A percentile compares a stretch with the other conserved stretches of the same genome.
phyloP scores from a whole-genome alignment of 345 rosid species.

The Brassica juncea region DNA sequence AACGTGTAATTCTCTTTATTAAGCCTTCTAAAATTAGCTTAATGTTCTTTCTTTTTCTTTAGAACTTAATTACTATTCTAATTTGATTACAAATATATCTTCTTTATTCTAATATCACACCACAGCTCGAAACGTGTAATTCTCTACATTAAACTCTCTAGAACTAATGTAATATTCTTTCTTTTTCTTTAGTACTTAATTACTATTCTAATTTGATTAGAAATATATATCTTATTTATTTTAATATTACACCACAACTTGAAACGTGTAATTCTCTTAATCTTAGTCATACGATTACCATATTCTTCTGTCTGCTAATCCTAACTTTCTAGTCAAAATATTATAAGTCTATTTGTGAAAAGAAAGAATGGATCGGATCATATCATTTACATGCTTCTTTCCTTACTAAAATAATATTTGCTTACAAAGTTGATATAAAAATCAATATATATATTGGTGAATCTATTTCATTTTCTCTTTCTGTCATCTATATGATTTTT shows the following conservation, averaged over 20 bases:
- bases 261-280: slow-evolving; percentile 37
- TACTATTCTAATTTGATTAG: slow-evolving; percentile 17
- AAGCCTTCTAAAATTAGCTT: slow-evolving; percentile 26
- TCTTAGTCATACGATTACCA: slow-evolving; percentile 20
- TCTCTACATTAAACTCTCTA: slow-evolving; percentile 9
- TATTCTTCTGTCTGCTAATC: slow-evolving; percentile 30
- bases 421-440: neutral
- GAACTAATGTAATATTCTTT: neutral
- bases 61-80: slow-evolving; percentile 11
- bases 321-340: slow-evolving; percentile 30
- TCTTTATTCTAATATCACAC: slow-evolving; percentile 6
- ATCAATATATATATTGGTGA: neutral
- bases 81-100: slow-evolving; percentile 12
- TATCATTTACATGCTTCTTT: slow-evolving; percentile 32
- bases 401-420: neutral
- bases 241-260: slow-evolving; percentile 12
- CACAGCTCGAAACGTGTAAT: slow-evolving; percentile 40
- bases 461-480: neutral
- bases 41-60: neutral
- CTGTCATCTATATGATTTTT: neutral
- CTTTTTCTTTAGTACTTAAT: neutral
- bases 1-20: slow-evolving; percentile 30
- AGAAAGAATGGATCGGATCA: slow-evolving; percentile 5
- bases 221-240: slow-evolving; percentile 15
- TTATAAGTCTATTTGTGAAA: slow-evolving; percentile 6